Conservation (phyloP, 2,329 filamentous ascomycete genomes). For the Exophiala calicioides region DNA sequence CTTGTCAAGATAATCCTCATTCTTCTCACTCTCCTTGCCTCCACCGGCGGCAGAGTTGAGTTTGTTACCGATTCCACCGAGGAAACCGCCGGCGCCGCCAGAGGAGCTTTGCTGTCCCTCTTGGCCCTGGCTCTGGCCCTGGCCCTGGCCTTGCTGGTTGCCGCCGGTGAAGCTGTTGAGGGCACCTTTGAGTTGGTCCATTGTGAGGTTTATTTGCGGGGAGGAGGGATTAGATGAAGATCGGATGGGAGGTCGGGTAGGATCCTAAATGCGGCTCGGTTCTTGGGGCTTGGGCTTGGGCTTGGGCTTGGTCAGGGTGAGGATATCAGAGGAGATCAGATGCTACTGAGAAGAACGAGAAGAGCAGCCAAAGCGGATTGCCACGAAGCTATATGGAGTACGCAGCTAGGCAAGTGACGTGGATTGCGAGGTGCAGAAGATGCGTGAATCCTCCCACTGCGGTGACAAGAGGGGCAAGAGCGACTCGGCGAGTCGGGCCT, state of each 20-base stretch:
- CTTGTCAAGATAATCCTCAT: conserved; percentile 81
- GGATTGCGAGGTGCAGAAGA: no score
- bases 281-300: no score
- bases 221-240: neutral
- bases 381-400: no score
- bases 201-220: conserved; percentile 14
- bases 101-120: conserved; percentile 18
- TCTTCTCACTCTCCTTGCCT: conserved; percentile 73
- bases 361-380: no score
- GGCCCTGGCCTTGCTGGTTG: conserved; percentile 14
- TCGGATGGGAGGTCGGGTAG: neutral
- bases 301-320: no score
- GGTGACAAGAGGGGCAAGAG: no score
- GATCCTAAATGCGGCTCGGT: neutral
- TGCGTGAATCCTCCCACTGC: no score
- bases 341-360: no score
- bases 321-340: neutral
- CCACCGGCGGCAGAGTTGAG: conserved; percentile 72
- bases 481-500: no score
- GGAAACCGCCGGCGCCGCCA: conserved; percentile 40
- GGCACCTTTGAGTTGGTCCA: conserved; percentile 31
- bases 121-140: conserved; percentile 7
- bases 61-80: conserved; percentile 67
- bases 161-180: conserved; percentile 29
- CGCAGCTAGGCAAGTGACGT: no score